Evolutionary conservation across 2,329 filamentous ascomycete genomes (phyloP).

Genomic region (Sarocladium strictum): DNA sequence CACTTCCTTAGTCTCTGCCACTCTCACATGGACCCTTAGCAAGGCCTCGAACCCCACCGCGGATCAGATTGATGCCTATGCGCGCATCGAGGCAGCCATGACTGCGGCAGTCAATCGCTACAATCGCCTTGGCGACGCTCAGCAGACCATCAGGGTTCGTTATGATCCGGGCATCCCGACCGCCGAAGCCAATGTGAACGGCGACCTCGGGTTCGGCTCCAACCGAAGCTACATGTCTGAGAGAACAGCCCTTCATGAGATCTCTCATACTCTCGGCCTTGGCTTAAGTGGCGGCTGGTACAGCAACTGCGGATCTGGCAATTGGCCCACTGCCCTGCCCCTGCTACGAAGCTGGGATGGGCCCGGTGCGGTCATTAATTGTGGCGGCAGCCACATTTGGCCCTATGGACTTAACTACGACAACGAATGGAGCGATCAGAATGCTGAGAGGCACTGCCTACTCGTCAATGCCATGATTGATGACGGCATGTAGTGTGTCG

Average conservation of each 20-base stretch:
- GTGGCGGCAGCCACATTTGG: slow-evolving; percentile 34
- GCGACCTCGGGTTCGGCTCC: slow-evolving; percentile 39
- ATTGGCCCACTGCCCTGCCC: slow-evolving; percentile 34
- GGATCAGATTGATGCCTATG: slow-evolving; percentile 38
- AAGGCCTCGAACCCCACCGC: slow-evolving; percentile 31
- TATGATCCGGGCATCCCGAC: slow-evolving; percentile 39
- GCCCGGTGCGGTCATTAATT: slow-evolving; percentile 27
- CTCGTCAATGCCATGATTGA: slow-evolving; percentile 38
- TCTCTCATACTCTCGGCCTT: slow-evolving; percentile 41
- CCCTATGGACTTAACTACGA: slow-evolving; percentile 38
- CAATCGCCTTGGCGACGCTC: slow-evolving; percentile 25
- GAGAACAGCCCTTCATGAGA: slow-evolving; percentile 43
- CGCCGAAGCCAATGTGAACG: slow-evolving; percentile 39
- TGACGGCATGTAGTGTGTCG: slow-evolving; percentile 28
- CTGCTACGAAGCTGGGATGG: slow-evolving; percentile 38
- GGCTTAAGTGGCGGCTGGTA: slow-evolving; percentile 37
- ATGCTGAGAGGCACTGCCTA: slow-evolving; percentile 35
- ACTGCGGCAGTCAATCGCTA: slow-evolving; percentile 33
- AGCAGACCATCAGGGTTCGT: slow-evolving; percentile 32
- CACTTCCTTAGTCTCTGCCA: slow-evolving; percentile 26
- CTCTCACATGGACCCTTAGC: slow-evolving; percentile 32
- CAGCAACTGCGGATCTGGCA: slow-evolving; percentile 28
- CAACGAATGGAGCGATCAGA: slow-evolving; percentile 38
- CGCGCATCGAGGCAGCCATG: slow-evolving; percentile 37
- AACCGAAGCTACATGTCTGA: slow-evolving; percentile 41